These are phyloP conservation scores for Globisporangium okanoganense DNA, from an alignment of 352 stramenopile species.

Conservation along the genomic window DNA sequence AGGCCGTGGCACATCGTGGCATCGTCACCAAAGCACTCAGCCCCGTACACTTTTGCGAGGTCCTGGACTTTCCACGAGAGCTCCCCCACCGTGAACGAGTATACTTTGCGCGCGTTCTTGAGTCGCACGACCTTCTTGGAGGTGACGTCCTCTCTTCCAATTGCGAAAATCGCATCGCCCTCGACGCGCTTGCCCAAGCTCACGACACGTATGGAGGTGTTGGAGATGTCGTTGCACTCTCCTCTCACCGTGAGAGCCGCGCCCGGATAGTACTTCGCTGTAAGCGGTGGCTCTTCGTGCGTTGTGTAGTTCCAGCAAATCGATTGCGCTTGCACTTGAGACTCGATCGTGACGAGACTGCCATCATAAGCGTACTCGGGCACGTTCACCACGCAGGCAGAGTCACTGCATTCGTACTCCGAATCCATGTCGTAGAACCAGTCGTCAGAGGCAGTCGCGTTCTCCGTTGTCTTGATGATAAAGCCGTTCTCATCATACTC, in stretches of 20 bases:
- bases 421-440: neutral
- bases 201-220: neutral
- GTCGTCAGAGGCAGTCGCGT: neutral
- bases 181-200: neutral
- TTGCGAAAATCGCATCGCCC: neutral
- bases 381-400: neutral
- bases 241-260: no score
- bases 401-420: neutral
- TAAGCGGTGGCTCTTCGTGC: neutral
- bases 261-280: neutral
- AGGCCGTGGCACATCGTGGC: neutral
- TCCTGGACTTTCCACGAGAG: conserved; percentile 12
- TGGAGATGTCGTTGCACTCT: neutral
- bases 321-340: neutral
- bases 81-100: conserved; percentile 20
- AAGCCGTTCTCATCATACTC: neutral
- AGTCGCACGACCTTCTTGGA: neutral
- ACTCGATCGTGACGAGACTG: neutral
- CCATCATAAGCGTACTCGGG: neutral
- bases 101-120: conserved; percentile 21
- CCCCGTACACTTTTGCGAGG: conserved; percentile 12
- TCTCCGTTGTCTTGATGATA: neutral
- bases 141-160: neutral
- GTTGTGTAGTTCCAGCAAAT: neutral
- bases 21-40: neutral